Base-by-base conservation (phyloP, 441 rosid species). In the Erodium chrysanthum region DNA sequence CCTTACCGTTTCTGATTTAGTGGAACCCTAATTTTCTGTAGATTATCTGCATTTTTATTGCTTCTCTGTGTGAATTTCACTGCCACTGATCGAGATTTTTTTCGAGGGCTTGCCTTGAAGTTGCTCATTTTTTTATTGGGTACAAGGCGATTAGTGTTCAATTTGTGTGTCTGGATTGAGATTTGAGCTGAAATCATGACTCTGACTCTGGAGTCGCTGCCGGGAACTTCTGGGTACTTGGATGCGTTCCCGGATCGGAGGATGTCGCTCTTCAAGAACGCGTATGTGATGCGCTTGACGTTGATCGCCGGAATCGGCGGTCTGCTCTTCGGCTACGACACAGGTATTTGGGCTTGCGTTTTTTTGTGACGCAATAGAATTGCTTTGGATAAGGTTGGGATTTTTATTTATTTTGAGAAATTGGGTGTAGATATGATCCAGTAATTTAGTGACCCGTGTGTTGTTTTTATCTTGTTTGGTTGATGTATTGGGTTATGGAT, bases 201-300 rank as follows among this genome's bases (percentile, higher is more conserved):
- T 7, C 60, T 52, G 23, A 52, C 23, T 18, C 22, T 52, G 22
- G 60, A 52, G 10, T 52, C 60, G 60, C 60, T 52, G 22, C 60
- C 60, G 60, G 60, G 60, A 18, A 52, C 23, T 52, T 52, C 60
- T 52, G 60, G 60, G 60, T 52, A 52, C 9, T 52, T 52, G 60
- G 60, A 52, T 18, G 60, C 60, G 23, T 52, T 52, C 60, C 60
- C 60, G 3, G 22, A 52, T 3, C 60, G 60, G 60, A 52, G 60
- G 60, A 52, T 52, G 60, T 52, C 60, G 60, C 60, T 52, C 23
- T 52, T 52, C 9, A 52, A 52, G 23, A 52, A 52, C 60, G 10
- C 60, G 10, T 52, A 52, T 18, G 60, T 52, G 21, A 52, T 52
- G 22, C 8, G 60, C 22, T 18, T 52, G 60, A 52, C 60, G 1